Conservation (phyloP, 2,329 filamentous ascomycete genomes). For the Curvularia spicifera region DNA sequence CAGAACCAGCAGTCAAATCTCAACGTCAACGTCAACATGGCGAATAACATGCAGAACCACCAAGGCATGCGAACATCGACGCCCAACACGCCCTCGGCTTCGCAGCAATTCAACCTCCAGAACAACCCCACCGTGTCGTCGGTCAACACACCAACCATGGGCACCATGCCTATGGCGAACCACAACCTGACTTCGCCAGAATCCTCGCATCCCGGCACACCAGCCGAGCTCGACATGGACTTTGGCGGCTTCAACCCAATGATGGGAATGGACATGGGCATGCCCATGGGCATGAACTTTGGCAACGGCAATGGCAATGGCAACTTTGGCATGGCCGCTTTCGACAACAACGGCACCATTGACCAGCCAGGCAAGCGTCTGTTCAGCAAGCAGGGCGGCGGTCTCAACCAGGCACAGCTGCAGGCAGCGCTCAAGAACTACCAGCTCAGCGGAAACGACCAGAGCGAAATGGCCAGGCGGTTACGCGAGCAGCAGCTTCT, state of each 20-base stretch:
- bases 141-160: constrained; percentile 91
- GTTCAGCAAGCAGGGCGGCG: constrained; percentile 80
- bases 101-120: constrained; percentile 72
- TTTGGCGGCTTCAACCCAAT: constrained; percentile 56
- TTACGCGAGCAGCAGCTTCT: constrained; percentile 70
- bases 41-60: constrained; percentile 70
- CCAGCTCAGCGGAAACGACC: constrained; percentile 67
- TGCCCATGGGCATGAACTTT: constrained; percentile 45
- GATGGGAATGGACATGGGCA: constrained; percentile 43
- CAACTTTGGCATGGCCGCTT: constrained; percentile 52
- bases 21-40: constrained; percentile 82
- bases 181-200: constrained; percentile 67
- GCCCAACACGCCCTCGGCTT: constrained; percentile 80
- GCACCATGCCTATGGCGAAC: constrained; percentile 72
- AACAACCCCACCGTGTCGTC: constrained; percentile 97
- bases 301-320: constrained; percentile 33
- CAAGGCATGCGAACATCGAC: constrained; percentile 85
- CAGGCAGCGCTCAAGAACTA: constrained; percentile 77
- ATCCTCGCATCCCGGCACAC: constrained; percentile 72
- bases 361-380: constrained; percentile 94
- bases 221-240: constrained; percentile 76
- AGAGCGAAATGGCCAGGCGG: constrained; percentile 74
- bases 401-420: constrained; percentile 70
- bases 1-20: constrained; percentile 70
- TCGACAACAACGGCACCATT: constrained; percentile 62